Conservation (phyloP, 108 stramenopile genomes). For the Pelagomonas calceolata region DNA sequence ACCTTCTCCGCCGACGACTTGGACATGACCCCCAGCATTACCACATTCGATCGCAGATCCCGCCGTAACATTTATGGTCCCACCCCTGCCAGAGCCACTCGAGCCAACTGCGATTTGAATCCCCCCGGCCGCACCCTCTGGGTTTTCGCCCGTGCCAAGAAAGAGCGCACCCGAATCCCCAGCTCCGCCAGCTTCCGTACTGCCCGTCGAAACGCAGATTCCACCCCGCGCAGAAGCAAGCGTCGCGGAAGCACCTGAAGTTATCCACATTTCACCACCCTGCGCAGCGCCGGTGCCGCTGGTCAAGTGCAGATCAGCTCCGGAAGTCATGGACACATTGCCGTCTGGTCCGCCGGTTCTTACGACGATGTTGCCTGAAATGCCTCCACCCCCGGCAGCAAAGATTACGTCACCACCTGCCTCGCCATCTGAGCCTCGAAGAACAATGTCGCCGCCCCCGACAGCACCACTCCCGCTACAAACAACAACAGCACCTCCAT, state of each 20-base stretch:
- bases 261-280: conserved; percentile 15
- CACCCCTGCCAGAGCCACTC: background rate
- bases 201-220: background rate
- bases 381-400: background rate
- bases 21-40: conserved; percentile 4
- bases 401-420: background rate
- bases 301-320: too few species aligned
- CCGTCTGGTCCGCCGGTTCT: conserved; percentile 7
- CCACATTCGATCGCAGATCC: background rate
- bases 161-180: too few species aligned
- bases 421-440: too few species aligned
- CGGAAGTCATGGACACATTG: too few species aligned
- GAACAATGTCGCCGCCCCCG: too few species aligned
- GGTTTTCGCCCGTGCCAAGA: too few species aligned
- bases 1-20: conserved; percentile 10
- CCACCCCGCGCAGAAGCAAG: background rate
- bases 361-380: conserved; percentile 4
- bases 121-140: conserved; percentile 2
- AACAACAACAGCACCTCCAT: too few species aligned
- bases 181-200: background rate
- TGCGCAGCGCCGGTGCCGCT: background rate
- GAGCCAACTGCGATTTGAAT: conserved; percentile 1
- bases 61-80: background rate
- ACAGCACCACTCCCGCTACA: too few species aligned
- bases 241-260: background rate